Base-by-base conservation (phyloP, 2,329 filamentous ascomycete species). In the Paecilomyces formosus region DNA sequence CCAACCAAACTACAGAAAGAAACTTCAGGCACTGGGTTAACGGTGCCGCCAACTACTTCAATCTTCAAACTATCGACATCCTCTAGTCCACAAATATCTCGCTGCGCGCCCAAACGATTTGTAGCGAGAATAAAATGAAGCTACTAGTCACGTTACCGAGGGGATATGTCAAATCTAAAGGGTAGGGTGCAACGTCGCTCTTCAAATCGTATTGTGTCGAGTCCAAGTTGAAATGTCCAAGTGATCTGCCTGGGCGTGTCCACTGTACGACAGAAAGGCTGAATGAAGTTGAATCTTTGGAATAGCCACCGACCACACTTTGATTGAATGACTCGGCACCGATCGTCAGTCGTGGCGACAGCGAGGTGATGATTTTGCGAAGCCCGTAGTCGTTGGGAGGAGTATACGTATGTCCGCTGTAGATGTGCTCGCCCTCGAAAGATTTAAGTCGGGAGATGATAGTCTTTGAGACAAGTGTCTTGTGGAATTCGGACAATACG, bases 211-310 rank as follows among this genome's bases (percentile, higher is more conserved):
- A 68, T 58, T 80, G 74, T 0, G 73, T 75, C 0, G 77, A 71
- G 58, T 75, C 76, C n/a, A 75, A 67, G 57, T 70, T 59, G n/a
- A 59, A 31, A n/a, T 52, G 64, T 12, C 68, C 66, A 31, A 71
- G 58, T 3, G 66, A 63, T 8, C 59, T 39, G 9, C 65, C 64
- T 15, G 66, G 76, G 3, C 75, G 76, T 15, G 74, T 66, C 85
- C 85, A 87, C 64, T 87, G 85, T 0, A 83, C 77, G 5, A 87
- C 80, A 0, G 82, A 81, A 0, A 85, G 85, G 59, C 82, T 85
- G 68, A 85, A 87, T 0, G 80, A 78, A 6, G 68, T 74, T 4
- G 78, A 77, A 51, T 80, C 82, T 55, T 76, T 76, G 1, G 78
- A 75, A 4, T 81, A 79, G 0, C 85, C 85, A 9, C 84, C 85